Conservation (phyloP, 768 basidiomycete genomes). For the Lentinula raphanica region DNA sequence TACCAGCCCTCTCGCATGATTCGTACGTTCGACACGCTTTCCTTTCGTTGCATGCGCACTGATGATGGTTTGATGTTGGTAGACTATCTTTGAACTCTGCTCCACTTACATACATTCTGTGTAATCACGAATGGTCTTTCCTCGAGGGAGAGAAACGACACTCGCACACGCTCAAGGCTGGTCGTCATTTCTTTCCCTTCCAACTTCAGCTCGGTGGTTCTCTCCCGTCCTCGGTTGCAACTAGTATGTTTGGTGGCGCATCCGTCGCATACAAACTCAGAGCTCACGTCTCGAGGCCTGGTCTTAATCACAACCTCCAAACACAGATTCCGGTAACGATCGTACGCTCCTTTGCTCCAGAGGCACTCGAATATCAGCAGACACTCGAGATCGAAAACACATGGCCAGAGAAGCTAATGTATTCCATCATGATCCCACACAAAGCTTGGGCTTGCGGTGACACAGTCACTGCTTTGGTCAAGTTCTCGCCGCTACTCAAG, state of each 20-base stretch:
- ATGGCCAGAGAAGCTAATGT: slow-evolving; percentile 98
- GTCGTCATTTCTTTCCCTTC: slow-evolving; percentile 90
- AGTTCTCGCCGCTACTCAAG: slow-evolving; percentile 83
- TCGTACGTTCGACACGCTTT: slow-evolving; percentile 40
- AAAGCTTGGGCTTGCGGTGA: slow-evolving; percentile 95
- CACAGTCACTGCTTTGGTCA: slow-evolving; percentile 71
- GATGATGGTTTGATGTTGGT: slow-evolving; percentile 1
- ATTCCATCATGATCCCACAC: slow-evolving; percentile 88
- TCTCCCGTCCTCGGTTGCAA: slow-evolving; percentile 72
- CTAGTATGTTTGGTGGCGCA: slow-evolving; percentile 51
- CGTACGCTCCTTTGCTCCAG: slow-evolving; percentile 66
- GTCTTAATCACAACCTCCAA: slow-evolving; percentile 66
- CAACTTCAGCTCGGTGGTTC: slow-evolving; percentile 80
- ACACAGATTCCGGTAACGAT: slow-evolving; percentile 58
- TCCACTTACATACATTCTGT: slow-evolving; percentile 55
- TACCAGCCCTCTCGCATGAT: slow-evolving; percentile 55
- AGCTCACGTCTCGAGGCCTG: slow-evolving; percentile 75
- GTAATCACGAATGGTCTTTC: slow-evolving; percentile 89
- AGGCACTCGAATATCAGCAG: slow-evolving; percentile 93
- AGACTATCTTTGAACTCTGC: slow-evolving; percentile 42
- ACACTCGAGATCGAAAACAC: slow-evolving; percentile 94
- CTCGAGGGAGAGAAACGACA: slow-evolving; percentile 77
- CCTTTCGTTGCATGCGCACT: slow-evolving; percentile 1
- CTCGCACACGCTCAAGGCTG: slow-evolving; percentile 91
- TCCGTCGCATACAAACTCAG: slow-evolving; percentile 85